Conservation (phyloP, 768 basidiomycete species). For the Auricularia heimuer region DNA sequence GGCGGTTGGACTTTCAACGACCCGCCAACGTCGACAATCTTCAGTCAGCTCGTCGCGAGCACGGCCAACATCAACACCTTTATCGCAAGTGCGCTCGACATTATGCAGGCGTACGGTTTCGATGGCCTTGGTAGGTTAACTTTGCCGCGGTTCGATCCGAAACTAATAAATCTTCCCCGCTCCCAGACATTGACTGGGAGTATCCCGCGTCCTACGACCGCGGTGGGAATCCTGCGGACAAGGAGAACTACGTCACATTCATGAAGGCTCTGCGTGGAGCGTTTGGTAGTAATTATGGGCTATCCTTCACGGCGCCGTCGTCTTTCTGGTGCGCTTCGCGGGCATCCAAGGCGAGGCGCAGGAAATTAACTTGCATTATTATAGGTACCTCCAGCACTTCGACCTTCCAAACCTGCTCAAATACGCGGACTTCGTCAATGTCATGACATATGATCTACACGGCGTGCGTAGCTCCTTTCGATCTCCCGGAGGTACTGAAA, state of each 20-base stretch:
- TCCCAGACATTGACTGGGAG: constrained; percentile 2
- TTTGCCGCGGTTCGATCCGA: too few species aligned
- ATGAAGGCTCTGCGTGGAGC: neutral
- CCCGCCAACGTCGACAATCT: neutral
- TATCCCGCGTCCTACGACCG: constrained; percentile 8
- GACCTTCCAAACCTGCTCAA: constrained; percentile 3
- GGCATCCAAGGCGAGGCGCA: too few species aligned
- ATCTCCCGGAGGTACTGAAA: too few species aligned
- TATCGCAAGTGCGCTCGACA: neutral
- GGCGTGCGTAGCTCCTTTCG: neutral
- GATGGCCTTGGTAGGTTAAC: neutral
- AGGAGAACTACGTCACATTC: constrained; percentile 6
- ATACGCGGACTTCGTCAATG: constrained; percentile 8
- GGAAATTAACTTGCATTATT: too few species aligned
- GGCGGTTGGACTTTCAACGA: constrained; percentile 9
- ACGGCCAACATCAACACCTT: constrained; percentile 2
- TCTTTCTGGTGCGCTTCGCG: constrained; percentile 2
- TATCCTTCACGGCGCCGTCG: constrained; percentile 7
- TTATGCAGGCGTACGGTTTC: constrained; percentile 1
- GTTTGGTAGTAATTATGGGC: constrained; percentile 3
- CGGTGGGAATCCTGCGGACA: constrained; percentile 6
- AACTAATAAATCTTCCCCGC: too few species aligned
- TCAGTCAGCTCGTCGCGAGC: neutral
- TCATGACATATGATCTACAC: constrained; percentile 9
- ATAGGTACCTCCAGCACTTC: constrained; percentile 8